Evolutionary conservation across 257 asterid species (phyloP), one percentile per base, ranked within the genome.

Genomic region (Fraxinus pennsylvanica): DNA sequence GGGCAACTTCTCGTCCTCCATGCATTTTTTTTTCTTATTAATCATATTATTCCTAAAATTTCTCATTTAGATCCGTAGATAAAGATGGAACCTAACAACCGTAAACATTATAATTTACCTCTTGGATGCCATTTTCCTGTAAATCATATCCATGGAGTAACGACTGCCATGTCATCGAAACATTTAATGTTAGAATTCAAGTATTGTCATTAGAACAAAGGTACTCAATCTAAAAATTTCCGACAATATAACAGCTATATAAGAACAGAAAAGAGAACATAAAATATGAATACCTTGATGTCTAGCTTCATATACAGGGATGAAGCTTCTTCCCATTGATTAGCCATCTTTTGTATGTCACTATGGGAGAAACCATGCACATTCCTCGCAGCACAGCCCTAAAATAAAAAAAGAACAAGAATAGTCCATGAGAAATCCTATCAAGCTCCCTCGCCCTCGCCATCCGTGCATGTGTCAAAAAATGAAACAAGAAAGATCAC

Each of bases 331-430:
- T 96, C 99, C 99, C 99, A 96, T 78, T 83, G 89, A 39, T 76
- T 82, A 83, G 97, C 94, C 99, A 93, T 93, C 90, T 88, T 87
- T 61, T 82, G 91, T 78, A 96, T 84, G 80, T 87, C 97, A 66
- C 80, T 86, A 84, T 79, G 92, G 45, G 87, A 83, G 83, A 96
- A 96, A 74, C 97, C 93, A 81, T 96, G 99, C 80, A 96, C 94
- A 88, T 96, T 96, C 85, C 98, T 86, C 68, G 97, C 99, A 78
- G 99, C 98, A 88, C 99, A 96, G 9, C 99, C 99, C 99, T 96
- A 86, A 72, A 83, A 81, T 9, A 78, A 82, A 80, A 68, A 80
- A 78, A 54, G 74, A 63, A 33, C 19, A 54, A 76, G 73, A 74
- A 65, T 74, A 68, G 69, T 9, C 43, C 54, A 61, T 54, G 73